Evolutionary conservation across 352 stramenopile species (phyloP), one percentile per base, ranked within the genome.

Genomic region (Phytopythium oedochilum): DNA sequence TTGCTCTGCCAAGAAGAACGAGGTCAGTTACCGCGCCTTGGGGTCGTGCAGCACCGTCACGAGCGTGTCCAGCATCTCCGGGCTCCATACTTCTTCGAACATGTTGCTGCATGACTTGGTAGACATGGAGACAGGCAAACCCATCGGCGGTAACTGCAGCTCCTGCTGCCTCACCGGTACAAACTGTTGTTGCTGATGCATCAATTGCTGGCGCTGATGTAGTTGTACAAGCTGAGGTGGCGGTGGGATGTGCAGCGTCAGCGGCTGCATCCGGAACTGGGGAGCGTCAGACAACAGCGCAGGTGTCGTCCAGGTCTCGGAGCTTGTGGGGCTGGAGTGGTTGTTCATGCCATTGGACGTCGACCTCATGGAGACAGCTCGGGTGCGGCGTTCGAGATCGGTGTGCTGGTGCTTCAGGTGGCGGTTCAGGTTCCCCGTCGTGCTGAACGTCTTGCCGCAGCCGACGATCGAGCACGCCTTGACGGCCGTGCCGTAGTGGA

Each of bases 401-500:
- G 48, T 47, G 35, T 63, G 57, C 43, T 63, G 57, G 49, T 63
- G 57, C 57, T 63, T 63, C 32, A 63, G 32, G 44, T 80, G 71
- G 14, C 71, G 68, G 35, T 75, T 75, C 12, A 80, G 57, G 53
- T 80, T 80, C 31, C 71, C 71, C n/a, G 64, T 71, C 14, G 71
- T 80, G 59, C 65, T 80, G 50, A 80, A 80, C 20, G 71, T 77
- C 60, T 80, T 80, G 59, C 69, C 71, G 51, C 71, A 80, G 7
- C 57, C 55, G 28, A 62, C 43, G 4, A 65, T 53, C 17, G 63
- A 28, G 47, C 70, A 78, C 38, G 67, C 66, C 18, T 78, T 68
- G 18, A 73, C 60, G 9, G 63, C 57, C 17, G 58, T 55, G 20
- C 65, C 65, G 31, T 63, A 66, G 52, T 73, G 65, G 32, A 60